Base-by-base conservation (phyloP, 345 rosid species). In the Triadica sebifera region DNA sequence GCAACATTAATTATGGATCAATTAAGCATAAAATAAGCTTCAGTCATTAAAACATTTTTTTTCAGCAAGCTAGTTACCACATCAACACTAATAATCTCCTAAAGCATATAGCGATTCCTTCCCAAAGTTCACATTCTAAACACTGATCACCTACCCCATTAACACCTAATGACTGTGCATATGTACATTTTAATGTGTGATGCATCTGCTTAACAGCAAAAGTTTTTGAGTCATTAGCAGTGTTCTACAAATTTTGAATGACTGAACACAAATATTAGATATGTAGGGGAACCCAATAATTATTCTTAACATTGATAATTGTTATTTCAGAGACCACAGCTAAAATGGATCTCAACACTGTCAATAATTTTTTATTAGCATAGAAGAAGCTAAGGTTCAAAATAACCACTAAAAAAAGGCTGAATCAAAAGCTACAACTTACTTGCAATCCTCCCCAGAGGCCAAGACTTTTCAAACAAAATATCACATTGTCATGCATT, bases 401-500 rank as follows among this genome's bases (percentile, higher is more conserved):
- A 22, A 51, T 50, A 20, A 11, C 77, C 52, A 64, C 67, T 56
- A 49, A 72, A 29, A 70, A 20, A 50, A 20, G 59, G 10, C 50
- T 75, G 20, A 43, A 52, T 49, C 77, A 61, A 70, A 70, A 63
- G 47, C 65, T 53, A 53, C 41, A 79, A 69, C 85, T 78, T 79
- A 94, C 98, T 79, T 86, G 91, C 68, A 82, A 70, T 75, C 93
- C 98, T 79, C 98, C 98, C 83, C 85, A 89, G 59, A 94, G 77
- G 79, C 97, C 98, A 75, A 94, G 92, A 70, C 81, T 88, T 75
- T 89, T 81, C 81, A 86, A 84, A 76, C 87, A 87, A 77, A 81
- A 83, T 50, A 82, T 67, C 67, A 94, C 85, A 81, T 84, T 90
- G n/a, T 84, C 94, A 83, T 91, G 96, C 79, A 88, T 78, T 83